These are phyloP conservation scores for Globisporangium splendens DNA, from an alignment of 352 stramenopile genomes.

Conservation along the genomic window DNA sequence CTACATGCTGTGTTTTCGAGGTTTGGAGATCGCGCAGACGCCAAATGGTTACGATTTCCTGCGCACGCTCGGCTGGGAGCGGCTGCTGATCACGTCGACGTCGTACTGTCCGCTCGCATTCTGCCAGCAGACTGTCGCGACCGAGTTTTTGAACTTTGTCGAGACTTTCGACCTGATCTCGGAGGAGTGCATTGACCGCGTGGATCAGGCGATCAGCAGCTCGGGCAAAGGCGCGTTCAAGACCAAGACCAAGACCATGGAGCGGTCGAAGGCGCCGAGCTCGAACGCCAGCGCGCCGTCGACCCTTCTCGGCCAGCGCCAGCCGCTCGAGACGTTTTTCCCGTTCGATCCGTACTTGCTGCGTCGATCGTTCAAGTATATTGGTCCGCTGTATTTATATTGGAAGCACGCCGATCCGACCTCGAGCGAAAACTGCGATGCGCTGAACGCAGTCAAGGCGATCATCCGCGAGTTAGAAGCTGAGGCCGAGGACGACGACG, in stretches of 20 bases:
- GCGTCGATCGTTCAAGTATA: slow-evolving; percentile 89
- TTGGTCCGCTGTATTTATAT: slow-evolving; percentile 93
- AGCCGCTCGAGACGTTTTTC: slow-evolving; percentile 91
- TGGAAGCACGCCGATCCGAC: slow-evolving; percentile 90
- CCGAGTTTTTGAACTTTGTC: slow-evolving; percentile 79
- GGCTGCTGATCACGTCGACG: slow-evolving; percentile 52
- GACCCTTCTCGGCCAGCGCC: slow-evolving; percentile 42
- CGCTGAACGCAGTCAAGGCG: slow-evolving; percentile 55
- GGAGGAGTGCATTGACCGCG: slow-evolving; percentile 65
- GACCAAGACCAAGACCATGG: slow-evolving; percentile 54
- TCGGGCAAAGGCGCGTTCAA: slow-evolving; percentile 34
- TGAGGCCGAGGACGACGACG: slow-evolving; percentile 35
- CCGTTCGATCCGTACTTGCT: slow-evolving; percentile 97
- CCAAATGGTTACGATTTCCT: slow-evolving; percentile 78
- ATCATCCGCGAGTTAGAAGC: slow-evolving; percentile 61
- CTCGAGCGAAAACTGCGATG: slow-evolving; percentile 62
- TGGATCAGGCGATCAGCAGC: slow-evolving; percentile 67
- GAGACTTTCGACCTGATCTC: slow-evolving; percentile 77
- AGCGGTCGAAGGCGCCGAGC: slow-evolving; percentile 53
- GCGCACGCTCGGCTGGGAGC: slow-evolving; percentile 78
- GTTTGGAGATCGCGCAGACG: slow-evolving; percentile 77
- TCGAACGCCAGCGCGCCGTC: slow-evolving; percentile 20
- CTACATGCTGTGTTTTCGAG: slow-evolving; percentile 97
- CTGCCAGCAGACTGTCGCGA: slow-evolving; percentile 76
- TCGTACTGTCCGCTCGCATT: slow-evolving; percentile 69